Evolutionary conservation across 2,329 filamentous ascomycete genomes (phyloP).

Genomic region (Decorospora gaudefroyi): DNA sequence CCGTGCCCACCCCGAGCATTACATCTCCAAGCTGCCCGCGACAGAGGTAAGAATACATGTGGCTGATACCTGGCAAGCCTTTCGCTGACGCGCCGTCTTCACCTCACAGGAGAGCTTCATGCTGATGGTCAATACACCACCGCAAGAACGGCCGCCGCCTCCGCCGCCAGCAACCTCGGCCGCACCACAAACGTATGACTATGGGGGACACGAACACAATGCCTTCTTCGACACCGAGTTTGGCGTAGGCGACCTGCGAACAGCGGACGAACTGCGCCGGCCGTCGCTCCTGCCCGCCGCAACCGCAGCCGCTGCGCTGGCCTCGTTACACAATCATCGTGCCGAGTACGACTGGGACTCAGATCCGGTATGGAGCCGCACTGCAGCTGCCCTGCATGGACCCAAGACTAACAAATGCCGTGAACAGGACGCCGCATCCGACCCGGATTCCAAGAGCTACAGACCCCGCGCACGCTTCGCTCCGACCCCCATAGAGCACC

Average conservation of each 20-base stretch:
- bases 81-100: slow-evolving; percentile 7
- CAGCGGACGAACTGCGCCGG: slow-evolving; percentile 69
- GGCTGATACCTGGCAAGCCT: neutral
- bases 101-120: slow-evolving; percentile 77
- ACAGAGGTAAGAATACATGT: slow-evolving; percentile 63
- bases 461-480: slow-evolving; percentile 48
- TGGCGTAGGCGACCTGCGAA: slow-evolving; percentile 68
- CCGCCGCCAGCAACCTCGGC: slow-evolving; percentile 49
- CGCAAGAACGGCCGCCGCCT: slow-evolving; percentile 67
- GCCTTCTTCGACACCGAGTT: slow-evolving; percentile 69
- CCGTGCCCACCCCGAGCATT: slow-evolving; percentile 93
- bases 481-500: slow-evolving; percentile 64
- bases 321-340: slow-evolving; percentile 81
- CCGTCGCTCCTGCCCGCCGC: slow-evolving; percentile 68
- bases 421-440: slow-evolving; percentile 45
- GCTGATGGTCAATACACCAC: slow-evolving; percentile 92
- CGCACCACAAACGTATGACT: slow-evolving; percentile 48
- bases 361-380: slow-evolving; percentile 39
- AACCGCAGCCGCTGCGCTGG: slow-evolving; percentile 82
- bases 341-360: slow-evolving; percentile 61
- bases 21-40: slow-evolving; percentile 95
- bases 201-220: slow-evolving; percentile 62
- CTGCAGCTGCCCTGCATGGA: slow-evolving; percentile 16
- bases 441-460: slow-evolving; percentile 47
- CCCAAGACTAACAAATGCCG: slow-evolving; percentile 27